A percentile compares a stretch with the other conserved stretches of the same genome.
Evolutionary conservation across 768 basidiomycete genomes (phyloP).

Genomic region (Boletus subparvulus): DNA sequence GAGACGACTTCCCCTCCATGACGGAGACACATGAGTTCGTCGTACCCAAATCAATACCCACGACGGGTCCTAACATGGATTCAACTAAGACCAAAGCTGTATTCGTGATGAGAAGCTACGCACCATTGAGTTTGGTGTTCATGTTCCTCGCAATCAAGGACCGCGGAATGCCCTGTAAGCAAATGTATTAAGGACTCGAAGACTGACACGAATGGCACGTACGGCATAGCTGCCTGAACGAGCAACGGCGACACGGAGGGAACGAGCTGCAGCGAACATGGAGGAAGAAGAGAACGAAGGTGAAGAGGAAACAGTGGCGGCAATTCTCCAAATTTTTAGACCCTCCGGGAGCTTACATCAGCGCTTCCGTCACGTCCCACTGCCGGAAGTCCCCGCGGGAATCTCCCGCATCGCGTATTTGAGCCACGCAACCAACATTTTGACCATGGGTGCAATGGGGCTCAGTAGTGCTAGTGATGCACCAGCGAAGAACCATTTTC

Average conservation of each 20-base stretch:
- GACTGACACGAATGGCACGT: slow-evolving; percentile 21
- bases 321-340: slow-evolving; percentile 45
- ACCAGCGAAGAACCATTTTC: not conserved
- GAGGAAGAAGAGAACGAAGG: slow-evolving; percentile 44
- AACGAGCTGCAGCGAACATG: slow-evolving; percentile 74
- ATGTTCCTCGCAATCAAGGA: slow-evolving; percentile 84
- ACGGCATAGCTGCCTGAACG: slow-evolving; percentile 68
- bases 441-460: not conserved
- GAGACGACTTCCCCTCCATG: slow-evolving; percentile 94
- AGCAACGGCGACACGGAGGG: slow-evolving; percentile 55
- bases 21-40: slow-evolving; percentile 91
- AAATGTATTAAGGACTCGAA: not conserved
- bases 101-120: slow-evolving; percentile 19
- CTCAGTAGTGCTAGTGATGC: not conserved
- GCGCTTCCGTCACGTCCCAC: not conserved
- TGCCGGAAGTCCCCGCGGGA: slow-evolving; percentile 17
- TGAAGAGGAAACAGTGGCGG: slow-evolving; percentile 32
- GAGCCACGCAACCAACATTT: not conserved
- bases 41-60: slow-evolving; percentile 96
- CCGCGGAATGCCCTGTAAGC: slow-evolving; percentile 59
- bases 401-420: slow-evolving; percentile 3
- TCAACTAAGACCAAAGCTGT: not conserved
- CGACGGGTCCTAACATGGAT: slow-evolving; percentile 63
- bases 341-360: slow-evolving; percentile 33
- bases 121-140: slow-evolving; percentile 92